Percentiles rank a stretch among this genome's conserved stretches.
Conservation (phyloP, 805 yeast genomes). For the Ogataea ramenticola region DNA sequence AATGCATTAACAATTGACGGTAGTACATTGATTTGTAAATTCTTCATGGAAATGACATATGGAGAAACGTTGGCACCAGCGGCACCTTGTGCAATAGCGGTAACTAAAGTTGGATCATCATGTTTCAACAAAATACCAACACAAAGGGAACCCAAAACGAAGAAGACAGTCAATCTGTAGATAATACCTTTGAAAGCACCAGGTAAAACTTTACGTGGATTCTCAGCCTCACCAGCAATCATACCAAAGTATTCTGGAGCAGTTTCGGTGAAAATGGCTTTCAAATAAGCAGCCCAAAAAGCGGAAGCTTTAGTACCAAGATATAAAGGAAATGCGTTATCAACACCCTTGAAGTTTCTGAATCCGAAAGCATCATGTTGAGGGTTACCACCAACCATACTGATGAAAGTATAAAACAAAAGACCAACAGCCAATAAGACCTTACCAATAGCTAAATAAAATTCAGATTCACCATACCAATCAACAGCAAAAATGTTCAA, state of each 20-base stretch:
- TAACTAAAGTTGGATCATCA: slow-evolving; percentile 52
- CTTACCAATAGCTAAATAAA: slow-evolving; percentile 70
- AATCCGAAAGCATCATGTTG: slow-evolving; percentile 54
- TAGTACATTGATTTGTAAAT: slow-evolving; percentile 55
- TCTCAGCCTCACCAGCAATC: slow-evolving; percentile 77
- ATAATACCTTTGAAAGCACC: slow-evolving; percentile 73
- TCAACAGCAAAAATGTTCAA: slow-evolving; percentile 69
- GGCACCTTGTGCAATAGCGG: slow-evolving; percentile 50
- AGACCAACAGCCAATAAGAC: slow-evolving; percentile 70
- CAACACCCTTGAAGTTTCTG: slow-evolving; percentile 35
- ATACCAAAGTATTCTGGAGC: slow-evolving; percentile 84
- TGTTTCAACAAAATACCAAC: slow-evolving; percentile 73
- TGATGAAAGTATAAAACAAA: slow-evolving; percentile 64
- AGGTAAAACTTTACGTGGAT: slow-evolving; percentile 57
- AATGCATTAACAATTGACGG: slow-evolving; percentile 79
- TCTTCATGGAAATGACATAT: slow-evolving; percentile 75
- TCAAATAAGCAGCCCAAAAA: slow-evolving; percentile 57
- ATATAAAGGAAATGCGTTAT: slow-evolving; percentile 40
- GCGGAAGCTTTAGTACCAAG: slow-evolving; percentile 51
- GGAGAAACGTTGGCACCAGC: slow-evolving; percentile 81
- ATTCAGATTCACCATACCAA: slow-evolving; percentile 77
- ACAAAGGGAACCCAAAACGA: slow-evolving; percentile 66
- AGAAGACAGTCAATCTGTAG: slow-evolving; percentile 58
- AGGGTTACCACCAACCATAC: slow-evolving; percentile 89
- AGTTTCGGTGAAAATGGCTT: slow-evolving; percentile 66